These are phyloP conservation scores for Aquilaria agallochum DNA, from an alignment of 441 rosid species.

Conservation along the genomic window DNA sequence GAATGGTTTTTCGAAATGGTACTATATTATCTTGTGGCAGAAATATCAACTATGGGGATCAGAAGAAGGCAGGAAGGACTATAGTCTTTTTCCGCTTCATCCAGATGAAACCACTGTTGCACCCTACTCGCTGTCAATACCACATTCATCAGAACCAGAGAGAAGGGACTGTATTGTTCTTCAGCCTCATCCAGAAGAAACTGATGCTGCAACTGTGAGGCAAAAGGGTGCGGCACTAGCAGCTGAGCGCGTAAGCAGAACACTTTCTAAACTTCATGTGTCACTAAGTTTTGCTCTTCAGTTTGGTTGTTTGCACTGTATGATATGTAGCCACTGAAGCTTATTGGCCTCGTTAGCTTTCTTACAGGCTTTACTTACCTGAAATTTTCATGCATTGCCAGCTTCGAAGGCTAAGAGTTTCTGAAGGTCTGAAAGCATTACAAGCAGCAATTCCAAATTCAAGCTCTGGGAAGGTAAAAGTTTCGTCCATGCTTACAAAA, in stretches of 20 bases:
- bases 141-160: constrained; percentile 7
- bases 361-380: neutral
- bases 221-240: constrained; percentile 8
- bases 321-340: neutral
- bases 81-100: too few species aligned
- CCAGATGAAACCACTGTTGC: too few species aligned
- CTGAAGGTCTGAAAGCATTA: constrained; percentile 35
- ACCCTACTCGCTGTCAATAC: too few species aligned
- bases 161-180: constrained; percentile 10
- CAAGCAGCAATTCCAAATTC: constrained; percentile 46
- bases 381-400: constrained; percentile 13
- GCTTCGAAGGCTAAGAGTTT: constrained; percentile 39
- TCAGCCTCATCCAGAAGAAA: constrained; percentile 19
- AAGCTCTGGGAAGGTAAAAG: constrained; percentile 32
- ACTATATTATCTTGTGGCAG: constrained; percentile 17
- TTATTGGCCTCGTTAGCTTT: constrained; percentile 2
- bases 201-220: constrained; percentile 24
- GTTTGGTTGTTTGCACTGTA: constrained; percentile 5
- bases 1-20: too few species aligned
- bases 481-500: neutral
- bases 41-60: constrained; percentile 16
- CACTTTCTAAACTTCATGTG: constrained; percentile 1
- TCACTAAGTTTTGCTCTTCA: constrained; percentile 1
- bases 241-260: constrained; percentile 32
- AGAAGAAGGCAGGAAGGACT: too few species aligned